Base-by-base conservation (phyloP, 345 rosid genomes). In the Populus alba region DNA sequence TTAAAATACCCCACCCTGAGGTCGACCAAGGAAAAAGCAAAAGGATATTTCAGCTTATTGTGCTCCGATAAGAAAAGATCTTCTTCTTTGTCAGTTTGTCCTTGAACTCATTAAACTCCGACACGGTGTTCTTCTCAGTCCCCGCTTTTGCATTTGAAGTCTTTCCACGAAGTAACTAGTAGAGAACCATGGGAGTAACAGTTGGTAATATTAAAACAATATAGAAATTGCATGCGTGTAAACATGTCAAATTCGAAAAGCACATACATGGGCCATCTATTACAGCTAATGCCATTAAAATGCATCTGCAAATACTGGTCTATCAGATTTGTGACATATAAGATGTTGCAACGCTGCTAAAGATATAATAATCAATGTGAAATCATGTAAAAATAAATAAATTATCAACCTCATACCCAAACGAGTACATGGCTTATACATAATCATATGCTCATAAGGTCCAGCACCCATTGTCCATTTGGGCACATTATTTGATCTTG, bases 401-500 rank as follows among this genome's bases (percentile, higher is more conserved):
- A 20, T 57, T 39, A 74, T 23, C 75, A 33, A 66, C 75, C 70
- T 73, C 49, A 66, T 49, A 70, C 66, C 49, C 71, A 67, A 74
- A 75, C 17, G 68, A 20, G 70, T 61, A 12, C 2, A 47, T 20
- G 51, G 74, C 20, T 71, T 73, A 47, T 18, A 75, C 59, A 68
- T 55, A 79, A 72, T 39, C 45, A 51, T 33, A 73, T 41, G 77
- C 80, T 74, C n/a, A 13, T 15, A 55, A 81, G 55, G 37, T 62
- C 55, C 33, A 82, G 91, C 88, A 85, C 90, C 88, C 89, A 82
- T 84, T 18, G 66, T 65, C 83, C 62, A 78, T 79, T 80, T 77
- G 74, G 81, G 73, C 84, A 76, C 88, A 77, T 88, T 90, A 83
- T 78, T 79, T 81, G 86, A 81, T 81, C 68, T 77, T 82, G 79